Conservation (phyloP, 768 basidiomycete genomes). For the Lactarius psammicola region DNA sequence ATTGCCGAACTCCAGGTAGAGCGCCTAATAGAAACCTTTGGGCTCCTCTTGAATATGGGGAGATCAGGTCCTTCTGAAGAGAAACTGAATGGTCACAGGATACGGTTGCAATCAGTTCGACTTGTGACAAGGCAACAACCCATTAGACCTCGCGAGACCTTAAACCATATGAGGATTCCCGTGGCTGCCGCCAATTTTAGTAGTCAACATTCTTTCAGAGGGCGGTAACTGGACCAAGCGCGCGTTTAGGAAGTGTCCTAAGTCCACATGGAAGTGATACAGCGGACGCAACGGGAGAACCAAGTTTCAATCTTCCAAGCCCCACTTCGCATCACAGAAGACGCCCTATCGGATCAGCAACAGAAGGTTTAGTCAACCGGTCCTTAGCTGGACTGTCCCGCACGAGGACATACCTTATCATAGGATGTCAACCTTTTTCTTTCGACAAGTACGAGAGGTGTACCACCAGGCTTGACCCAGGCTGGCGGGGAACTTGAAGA, state of each 20-base stretch:
- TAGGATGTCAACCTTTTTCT: no score
- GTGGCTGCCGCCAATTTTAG: conserved; percentile 11
- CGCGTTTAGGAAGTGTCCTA: conserved; percentile 1
- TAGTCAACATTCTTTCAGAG: neutral
- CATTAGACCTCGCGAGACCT: conserved; percentile 4
- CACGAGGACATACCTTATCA: neutral
- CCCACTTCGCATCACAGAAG: conserved; percentile 20
- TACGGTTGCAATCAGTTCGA: neutral
- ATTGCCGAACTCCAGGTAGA: conserved; percentile 4
- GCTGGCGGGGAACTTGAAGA: neutral
- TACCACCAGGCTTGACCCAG: neutral
- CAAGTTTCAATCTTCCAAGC: conserved; percentile 13
- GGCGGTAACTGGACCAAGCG: conserved; percentile 6
- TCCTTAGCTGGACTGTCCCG: conserved; percentile 4
- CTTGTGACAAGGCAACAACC: neutral
- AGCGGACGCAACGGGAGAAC: conserved; percentile 13
- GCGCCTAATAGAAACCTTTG: neutral
- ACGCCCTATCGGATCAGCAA: conserved; percentile 22
- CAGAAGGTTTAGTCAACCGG: conserved; percentile 24
- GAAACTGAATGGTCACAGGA: conserved; percentile 10
- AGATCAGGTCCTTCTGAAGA: conserved; percentile 19
- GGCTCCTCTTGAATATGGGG: conserved; percentile 14
- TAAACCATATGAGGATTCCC: conserved; percentile 2
- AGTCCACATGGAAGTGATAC: conserved; percentile 17
- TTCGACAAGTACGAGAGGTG: neutral